Evolutionary conservation across 2,329 filamentous ascomycete genomes (phyloP), one percentile per base, ranked within the genome.

Genomic region (Akanthomyces dipterigenus): DNA sequence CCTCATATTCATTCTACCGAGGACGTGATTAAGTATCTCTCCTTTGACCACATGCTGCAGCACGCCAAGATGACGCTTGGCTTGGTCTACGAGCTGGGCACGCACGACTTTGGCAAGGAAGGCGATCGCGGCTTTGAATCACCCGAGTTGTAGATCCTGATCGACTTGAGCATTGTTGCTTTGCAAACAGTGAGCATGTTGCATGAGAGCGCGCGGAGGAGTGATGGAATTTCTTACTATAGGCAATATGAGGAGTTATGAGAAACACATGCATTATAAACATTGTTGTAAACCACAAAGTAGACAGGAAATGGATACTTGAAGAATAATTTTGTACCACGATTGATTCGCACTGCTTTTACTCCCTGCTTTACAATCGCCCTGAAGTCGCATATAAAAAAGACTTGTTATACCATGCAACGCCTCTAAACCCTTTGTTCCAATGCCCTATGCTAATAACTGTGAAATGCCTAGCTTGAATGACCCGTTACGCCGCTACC

Each of bases 1-100:
- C 80, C 84, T 66, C 83, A 88, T 67, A 91, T 91, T 61, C 88
- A 91, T 70, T 84, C 82, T 22, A 85, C 85, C 0, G 84, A 89
- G 42, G 89, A 91, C 71, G 80, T 80, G 68, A 86, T 91, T 65
- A 84, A 90, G 70, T 87, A 85, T 65, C 76, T 91, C 42, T 88
- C 86, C 67, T 96, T 96, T 71, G 86, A 93, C 71, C 92, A 96
- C 73, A 96, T 96, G 91, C 80, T 95, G 38, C 88, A 96, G 77
- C 92, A 96, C 75, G 91, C 90, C 24, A 88, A 86, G 72, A 82
- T 96, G 81, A 95, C 91, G 1, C 79, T 96, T 36, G 90, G 88
- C 5, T 82, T 96, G 67, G 90, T 88, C 5, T 93, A 93, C 69
- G 92, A 96, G 77, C 82, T 96, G 63, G 91, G 87, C 11, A 90